phyloP scores from a whole-genome alignment of 441 rosid species.

The Cnidoscolus chayamansa region DNA sequence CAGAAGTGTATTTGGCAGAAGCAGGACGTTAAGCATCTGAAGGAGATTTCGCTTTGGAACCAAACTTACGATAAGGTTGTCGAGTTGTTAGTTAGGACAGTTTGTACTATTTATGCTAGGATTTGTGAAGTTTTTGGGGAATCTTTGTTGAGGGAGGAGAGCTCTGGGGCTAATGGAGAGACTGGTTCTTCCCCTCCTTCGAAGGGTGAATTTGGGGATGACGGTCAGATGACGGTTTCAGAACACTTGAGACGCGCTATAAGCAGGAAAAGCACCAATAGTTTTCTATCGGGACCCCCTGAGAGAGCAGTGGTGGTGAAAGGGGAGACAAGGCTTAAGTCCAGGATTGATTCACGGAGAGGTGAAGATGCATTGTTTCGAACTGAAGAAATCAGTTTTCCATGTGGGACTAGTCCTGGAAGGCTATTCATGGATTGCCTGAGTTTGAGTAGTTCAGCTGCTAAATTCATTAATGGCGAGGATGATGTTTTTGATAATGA shows the following conservation, averaged over 20 bases:
- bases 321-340: constrained; percentile 36
- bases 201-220: constrained; percentile 33
- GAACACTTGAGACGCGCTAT: constrained; percentile 45
- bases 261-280: constrained; percentile 42
- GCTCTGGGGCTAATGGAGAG: constrained; percentile 23
- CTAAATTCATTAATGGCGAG: constrained; percentile 45
- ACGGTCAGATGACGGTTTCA: constrained; percentile 27
- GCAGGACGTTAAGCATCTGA: constrained; percentile 83
- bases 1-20: constrained; percentile 94
- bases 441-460: constrained; percentile 62
- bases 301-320: constrained; percentile 28
- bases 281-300: constrained; percentile 37
- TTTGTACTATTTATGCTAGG: constrained; percentile 78
- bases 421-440: constrained; percentile 87
- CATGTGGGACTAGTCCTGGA: constrained; percentile 74
- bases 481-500: constrained; percentile 33
- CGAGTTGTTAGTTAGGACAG: constrained; percentile 84
- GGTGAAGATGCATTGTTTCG: constrained; percentile 41
- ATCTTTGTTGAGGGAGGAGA: constrained; percentile 38
- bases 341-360: constrained; percentile 38
- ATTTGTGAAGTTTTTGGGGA: constrained; percentile 70
- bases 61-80: constrained; percentile 85
- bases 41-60: constrained; percentile 83
- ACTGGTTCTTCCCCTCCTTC: constrained; percentile 24
- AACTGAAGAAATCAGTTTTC: constrained; percentile 61